Evolutionary conservation across 352 stramenopile species (phyloP), one percentile per base, ranked within the genome.

Genomic region (Chrysophaeum taylorii): DNA sequence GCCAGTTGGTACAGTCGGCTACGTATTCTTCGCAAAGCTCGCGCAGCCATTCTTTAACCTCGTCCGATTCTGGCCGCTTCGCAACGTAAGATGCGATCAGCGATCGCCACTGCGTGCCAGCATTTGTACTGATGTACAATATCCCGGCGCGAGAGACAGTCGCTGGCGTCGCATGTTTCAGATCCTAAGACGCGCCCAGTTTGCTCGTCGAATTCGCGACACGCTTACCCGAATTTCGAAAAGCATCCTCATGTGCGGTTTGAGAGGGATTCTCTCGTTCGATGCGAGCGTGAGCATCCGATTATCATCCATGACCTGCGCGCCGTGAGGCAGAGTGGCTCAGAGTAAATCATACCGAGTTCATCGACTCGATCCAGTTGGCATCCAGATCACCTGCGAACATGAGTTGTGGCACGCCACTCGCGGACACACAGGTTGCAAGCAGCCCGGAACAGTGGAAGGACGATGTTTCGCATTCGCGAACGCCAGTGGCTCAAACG

Each of bases 351-450:
- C 43, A 69, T 64, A 92, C 87, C 0, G 85, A 91, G 79, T 96
- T 96, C 91, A 97, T 97, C 0, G 86, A 94, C 74, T 97, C 92
- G 70, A 97, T 97, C 92, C 92, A 97, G 78, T 96, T 96, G n/a
- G 93, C 91, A 79, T 97, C 92, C 1, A 97, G 74, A 79, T 98
- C 93, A 54, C 93, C 15, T 50, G 15, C 42, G 23, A 50, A 23
- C 15, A n/a, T n/a, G n/a, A n/a, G n/a, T n/a, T n/a, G n/a, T n/a
- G n/a, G n/a, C n/a, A n/a, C n/a, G n/a, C n/a, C n/a, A n/a, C n/a
- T n/a, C n/a, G n/a, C n/a, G n/a, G n/a, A n/a, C n/a, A n/a, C n/a
- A n/a, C n/a, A n/a, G n/a, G n/a, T n/a, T n/a, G n/a, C n/a, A n/a
- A n/a, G n/a, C n/a, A n/a, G n/a, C n/a, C n/a, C n/a, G n/a, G n/a